phyloP scores from a whole-genome alignment of 2,329 filamentous ascomycete genomes.

The Penicillium italicum region DNA sequence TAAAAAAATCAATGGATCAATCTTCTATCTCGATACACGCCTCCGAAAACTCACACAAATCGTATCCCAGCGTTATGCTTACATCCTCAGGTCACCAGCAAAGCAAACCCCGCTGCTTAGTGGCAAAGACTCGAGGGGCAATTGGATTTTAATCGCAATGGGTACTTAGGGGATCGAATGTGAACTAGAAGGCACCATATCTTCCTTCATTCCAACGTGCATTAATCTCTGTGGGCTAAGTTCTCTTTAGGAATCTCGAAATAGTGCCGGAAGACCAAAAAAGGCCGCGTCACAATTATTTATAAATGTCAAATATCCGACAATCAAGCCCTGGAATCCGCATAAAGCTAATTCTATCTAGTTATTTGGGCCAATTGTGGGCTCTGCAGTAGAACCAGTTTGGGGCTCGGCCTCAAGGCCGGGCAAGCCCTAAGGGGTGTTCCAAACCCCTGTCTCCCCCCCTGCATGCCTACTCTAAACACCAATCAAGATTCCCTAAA shows the following conservation, averaged over 20 bases:
- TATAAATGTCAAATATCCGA: background rate
- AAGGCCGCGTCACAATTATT: background rate
- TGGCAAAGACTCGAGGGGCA: background rate
- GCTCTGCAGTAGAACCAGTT: background rate
- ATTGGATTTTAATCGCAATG: background rate
- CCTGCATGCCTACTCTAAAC: background rate
- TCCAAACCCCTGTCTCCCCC: background rate
- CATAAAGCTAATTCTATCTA: background rate
- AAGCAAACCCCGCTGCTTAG: background rate
- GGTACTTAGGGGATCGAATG: background rate
- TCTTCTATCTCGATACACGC: background rate
- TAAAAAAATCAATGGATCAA: too few species aligned
- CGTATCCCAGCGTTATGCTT: too few species aligned
- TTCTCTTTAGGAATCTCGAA: slow-evolving; percentile 7
- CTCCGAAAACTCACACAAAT: too few species aligned
- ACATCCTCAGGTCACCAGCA: background rate
- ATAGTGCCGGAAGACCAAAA: slow-evolving; percentile 7
- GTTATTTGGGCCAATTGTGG: background rate
- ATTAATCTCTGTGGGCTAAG: slow-evolving; percentile 11
- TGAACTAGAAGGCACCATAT: background rate
- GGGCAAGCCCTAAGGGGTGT: background rate
- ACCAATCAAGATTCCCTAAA: background rate
- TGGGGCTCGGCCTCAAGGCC: background rate
- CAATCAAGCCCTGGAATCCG: background rate
- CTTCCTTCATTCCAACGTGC: slow-evolving; percentile 16